phyloP scores from a whole-genome alignment of 2,329 filamentous ascomycete species.

The Clonostachys sp. region DNA sequence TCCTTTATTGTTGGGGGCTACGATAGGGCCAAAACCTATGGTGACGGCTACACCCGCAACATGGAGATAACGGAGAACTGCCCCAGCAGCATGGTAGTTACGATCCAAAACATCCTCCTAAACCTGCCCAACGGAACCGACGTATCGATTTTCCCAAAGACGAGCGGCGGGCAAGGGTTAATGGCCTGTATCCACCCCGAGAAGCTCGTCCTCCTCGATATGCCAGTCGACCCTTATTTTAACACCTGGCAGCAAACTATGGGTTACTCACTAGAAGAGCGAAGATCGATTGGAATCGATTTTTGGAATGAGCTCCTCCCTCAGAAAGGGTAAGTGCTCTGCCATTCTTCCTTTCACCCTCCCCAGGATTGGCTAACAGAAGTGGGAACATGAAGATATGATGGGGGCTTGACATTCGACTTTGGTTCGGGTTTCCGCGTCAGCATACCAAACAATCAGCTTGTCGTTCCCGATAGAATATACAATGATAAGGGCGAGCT shows the following conservation, averaged over 20 bases:
- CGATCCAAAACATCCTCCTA: constrained; percentile 4
- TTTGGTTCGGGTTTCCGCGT: constrained; percentile 1
- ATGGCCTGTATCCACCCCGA: constrained; percentile 6
- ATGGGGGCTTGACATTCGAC: constrained; percentile 3
- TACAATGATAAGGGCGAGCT: constrained; percentile 2
- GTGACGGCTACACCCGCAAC: constrained; percentile 1
- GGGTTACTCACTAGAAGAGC: not conserved
- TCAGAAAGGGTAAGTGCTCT: not conserved
- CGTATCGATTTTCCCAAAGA: constrained; percentile 4
- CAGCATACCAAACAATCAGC: constrained; percentile 6
- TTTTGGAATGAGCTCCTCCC: constrained; percentile 1
- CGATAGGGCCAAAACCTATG: constrained; percentile 7
- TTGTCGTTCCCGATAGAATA: constrained; percentile 3
- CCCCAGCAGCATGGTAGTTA: constrained; percentile 1
- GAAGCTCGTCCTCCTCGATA: constrained; percentile 4
- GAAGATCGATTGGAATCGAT: not conserved
- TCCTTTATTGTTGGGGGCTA: constrained; percentile 8
- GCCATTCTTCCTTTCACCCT: constrained; percentile 13
- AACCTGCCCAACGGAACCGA: constrained; percentile 7
- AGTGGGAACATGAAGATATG: not conserved
- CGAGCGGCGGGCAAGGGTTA: not conserved
- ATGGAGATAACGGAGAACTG: not conserved
- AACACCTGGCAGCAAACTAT: constrained; percentile 1
- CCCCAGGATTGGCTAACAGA: not conserved
- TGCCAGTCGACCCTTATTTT: constrained; percentile 3